Evolutionary conservation across 495 filamentous ascomycete genomes (phyloP), one percentile per base, ranked within the genome.

Genomic region (Talaromyces thailandensis): DNA sequence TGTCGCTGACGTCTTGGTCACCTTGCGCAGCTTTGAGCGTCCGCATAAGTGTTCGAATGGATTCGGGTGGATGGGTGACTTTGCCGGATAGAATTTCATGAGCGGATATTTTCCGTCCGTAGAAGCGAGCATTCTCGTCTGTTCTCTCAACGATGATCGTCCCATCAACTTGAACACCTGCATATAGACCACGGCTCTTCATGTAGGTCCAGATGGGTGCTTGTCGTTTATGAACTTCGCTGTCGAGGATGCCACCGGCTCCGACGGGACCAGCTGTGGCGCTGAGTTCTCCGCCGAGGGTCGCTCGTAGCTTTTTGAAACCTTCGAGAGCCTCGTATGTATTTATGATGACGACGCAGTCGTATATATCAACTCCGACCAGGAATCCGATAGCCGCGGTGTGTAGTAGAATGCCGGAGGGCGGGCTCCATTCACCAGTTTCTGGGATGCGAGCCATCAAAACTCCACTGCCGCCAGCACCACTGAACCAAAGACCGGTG

Each of bases 91-190:
- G 74, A 61, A 96, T 93, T 63, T 96, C 90, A 21, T 80, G 78
- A n/a, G 91, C 89, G 14, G 82, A 79, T 52, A 95, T 81, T 50
- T 81, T 82, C 69, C 89, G 79, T 23, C 84, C 83, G 71, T 94
- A 96, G 67, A 95, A 96, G 6, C 85, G 80, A 70, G 92, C 92
- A 71, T 96, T 96, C 75, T 96, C 92, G 67, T 96, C 92, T 3
- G 82, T 85, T 21, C 92, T 84, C 71, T 96, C 92, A 58, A 89
- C 87, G 62, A 96, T 79, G 59, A 94, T 79, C 0, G 91, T 94
- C 1, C 92, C 92, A 64, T 95, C 90, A 26, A 96, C 76, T 61
- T 88, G 88, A 11, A 93, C 88, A 18, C 89, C 87, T 26, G 90
- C 88, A 64, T 91, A 91, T 64, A 93, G 86, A 6, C 92, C 92